phyloP scores from a whole-genome alignment of 805 yeast genomes.

The Spathaspora passalidarum region DNA sequence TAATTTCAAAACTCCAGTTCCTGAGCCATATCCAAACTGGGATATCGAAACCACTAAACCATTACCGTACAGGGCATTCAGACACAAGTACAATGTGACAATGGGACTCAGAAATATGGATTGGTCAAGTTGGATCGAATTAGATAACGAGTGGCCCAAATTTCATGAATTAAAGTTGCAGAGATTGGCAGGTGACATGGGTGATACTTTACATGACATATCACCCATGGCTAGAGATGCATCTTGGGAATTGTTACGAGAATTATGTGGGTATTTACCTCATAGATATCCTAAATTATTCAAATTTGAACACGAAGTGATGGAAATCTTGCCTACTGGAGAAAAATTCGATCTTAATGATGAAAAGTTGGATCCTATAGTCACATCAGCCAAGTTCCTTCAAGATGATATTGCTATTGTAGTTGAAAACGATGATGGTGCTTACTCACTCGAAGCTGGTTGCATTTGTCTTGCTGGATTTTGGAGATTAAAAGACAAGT shows the following conservation, averaged over 20 bases:
- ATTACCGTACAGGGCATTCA: slow-evolving; percentile 65
- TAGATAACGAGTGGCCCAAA: slow-evolving; percentile 63
- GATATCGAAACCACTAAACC: slow-evolving; percentile 49
- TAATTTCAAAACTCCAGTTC: slow-evolving; percentile 46
- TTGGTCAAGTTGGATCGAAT: slow-evolving; percentile 61
- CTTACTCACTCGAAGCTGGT: slow-evolving; percentile 57
- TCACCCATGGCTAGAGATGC: slow-evolving; percentile 49
- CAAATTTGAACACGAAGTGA: slow-evolving; percentile 41
- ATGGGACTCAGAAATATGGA: slow-evolving; percentile 70
- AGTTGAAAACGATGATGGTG: slow-evolving; percentile 58
- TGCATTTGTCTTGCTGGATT: slow-evolving; percentile 65
- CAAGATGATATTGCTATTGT: slow-evolving; percentile 70
- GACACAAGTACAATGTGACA: slow-evolving; percentile 59
- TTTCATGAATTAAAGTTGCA: slow-evolving; percentile 51
- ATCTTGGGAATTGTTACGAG: slow-evolving; percentile 54
- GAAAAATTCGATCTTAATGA: slow-evolving; percentile 41
- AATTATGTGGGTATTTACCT: slow-evolving; percentile 52
- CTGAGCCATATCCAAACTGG: slow-evolving; percentile 49
- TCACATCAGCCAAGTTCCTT: slow-evolving; percentile 52
- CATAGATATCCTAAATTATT: slow-evolving; percentile 57
- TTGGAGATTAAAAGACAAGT: slow-evolving; percentile 65
- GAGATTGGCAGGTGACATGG: slow-evolving; percentile 33
- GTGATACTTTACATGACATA: slow-evolving; percentile 38
- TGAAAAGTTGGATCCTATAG: slow-evolving; percentile 49
- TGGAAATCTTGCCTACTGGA: slow-evolving; percentile 51